A percentile compares a stretch with the other conserved stretches of the same genome.
These are phyloP conservation scores for Boechera divaricarpa DNA, from an alignment of 345 rosid species.

Conservation along the genomic window DNA sequence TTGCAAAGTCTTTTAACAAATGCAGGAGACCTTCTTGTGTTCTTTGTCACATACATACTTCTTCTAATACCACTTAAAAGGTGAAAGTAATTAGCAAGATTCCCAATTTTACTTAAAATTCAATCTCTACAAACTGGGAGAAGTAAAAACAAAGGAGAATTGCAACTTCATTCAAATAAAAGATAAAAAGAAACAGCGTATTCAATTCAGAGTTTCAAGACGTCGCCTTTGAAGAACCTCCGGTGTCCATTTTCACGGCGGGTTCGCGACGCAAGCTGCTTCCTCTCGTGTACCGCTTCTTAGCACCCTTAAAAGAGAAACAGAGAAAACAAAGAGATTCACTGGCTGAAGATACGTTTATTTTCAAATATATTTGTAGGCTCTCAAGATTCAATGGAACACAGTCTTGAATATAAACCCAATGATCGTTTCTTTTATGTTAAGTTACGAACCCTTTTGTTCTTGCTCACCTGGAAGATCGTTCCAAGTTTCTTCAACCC, in stretches of 20 bases:
- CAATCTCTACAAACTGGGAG: conserved; percentile 25
- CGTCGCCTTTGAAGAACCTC: conserved; percentile 35
- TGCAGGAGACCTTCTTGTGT: too few relatives aligned
- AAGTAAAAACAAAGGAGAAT: background rate
- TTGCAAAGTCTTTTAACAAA: too few relatives aligned
- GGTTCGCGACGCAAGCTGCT: conserved; percentile 77
- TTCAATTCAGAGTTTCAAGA: conserved; percentile 27
- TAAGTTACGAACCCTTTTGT: conserved; percentile 39
- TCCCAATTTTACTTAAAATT: background rate
- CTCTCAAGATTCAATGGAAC: background rate
- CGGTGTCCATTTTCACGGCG: conserved; percentile 34
- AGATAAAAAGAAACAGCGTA: background rate
- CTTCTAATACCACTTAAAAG: too few relatives aligned
- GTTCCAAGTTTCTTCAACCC: conserved; percentile 86
- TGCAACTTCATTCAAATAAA: too few relatives aligned
- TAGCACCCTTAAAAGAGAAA: conserved; percentile 70
- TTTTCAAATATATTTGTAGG: background rate
- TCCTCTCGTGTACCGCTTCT: conserved; percentile 69
- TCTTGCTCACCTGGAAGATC: conserved; percentile 73
- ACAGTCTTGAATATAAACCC: conserved; percentile 2
- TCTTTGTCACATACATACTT: too few relatives aligned
- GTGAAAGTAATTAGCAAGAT: too few relatives aligned
- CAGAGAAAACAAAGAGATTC: background rate
- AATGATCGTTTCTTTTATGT: conserved; percentile 11
- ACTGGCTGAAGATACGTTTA: background rate